These are phyloP conservation scores for Hymenotorrendiella dingleyae DNA, from an alignment of 2,329 filamentous ascomycete genomes.

Conservation along the genomic window DNA sequence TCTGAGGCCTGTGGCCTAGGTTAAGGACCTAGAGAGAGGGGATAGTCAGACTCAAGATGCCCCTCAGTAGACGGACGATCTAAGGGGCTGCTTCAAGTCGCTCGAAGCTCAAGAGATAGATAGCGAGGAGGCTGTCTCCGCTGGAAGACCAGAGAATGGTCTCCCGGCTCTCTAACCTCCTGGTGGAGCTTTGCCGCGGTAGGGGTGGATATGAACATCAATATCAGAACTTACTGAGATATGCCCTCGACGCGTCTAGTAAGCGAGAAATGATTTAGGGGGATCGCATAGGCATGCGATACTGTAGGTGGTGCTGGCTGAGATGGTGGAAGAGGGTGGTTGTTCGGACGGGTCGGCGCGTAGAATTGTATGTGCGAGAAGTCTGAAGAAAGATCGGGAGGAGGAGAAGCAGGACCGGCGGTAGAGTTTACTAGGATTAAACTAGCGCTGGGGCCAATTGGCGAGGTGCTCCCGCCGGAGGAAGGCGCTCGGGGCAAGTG, in stretches of 20 bases:
- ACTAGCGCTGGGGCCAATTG: no score
- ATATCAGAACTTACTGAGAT: slow-evolving; percentile 23
- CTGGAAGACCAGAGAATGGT: background rate
- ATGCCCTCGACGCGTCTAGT: slow-evolving; percentile 25
- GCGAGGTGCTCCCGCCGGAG: no score
- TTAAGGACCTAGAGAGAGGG: slow-evolving; percentile 18
- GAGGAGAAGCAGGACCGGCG: no score
- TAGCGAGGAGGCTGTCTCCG: background rate
- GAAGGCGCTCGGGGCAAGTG: no score
- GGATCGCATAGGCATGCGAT: slow-evolving; percentile 29
- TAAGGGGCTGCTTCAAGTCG: background rate
- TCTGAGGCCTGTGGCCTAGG: slow-evolving; percentile 11
- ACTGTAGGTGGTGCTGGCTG: slow-evolving; percentile 13
- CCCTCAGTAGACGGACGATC: slow-evolving; percentile 5
- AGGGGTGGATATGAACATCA: slow-evolving; percentile 10
- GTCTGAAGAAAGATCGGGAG: slow-evolving; percentile 1
- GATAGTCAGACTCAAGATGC: slow-evolving; percentile 21
- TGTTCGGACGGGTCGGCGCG: slow-evolving; percentile 6
- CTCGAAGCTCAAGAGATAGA: background rate
- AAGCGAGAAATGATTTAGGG: slow-evolving; percentile 15
- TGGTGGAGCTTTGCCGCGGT: no score
- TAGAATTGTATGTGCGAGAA: background rate
- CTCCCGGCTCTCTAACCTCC: no score
- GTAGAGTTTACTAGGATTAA: no score
- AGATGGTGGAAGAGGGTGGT: slow-evolving; percentile 24